Conservation (phyloP, 2,329 filamentous ascomycete species). For the Aureobasidium zeae region DNA sequence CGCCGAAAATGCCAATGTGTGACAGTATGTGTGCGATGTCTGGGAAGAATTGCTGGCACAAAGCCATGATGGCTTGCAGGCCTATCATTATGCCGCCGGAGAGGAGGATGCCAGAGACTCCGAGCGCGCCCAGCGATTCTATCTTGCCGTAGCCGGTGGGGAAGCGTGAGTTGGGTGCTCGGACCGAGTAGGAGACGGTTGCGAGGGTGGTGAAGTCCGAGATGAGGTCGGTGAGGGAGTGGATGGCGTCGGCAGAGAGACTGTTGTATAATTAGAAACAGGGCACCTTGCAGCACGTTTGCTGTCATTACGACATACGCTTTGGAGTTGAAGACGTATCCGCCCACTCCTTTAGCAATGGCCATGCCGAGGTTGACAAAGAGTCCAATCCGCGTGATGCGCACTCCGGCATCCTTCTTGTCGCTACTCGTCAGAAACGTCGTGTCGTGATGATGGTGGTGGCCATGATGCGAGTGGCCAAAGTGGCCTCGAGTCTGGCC, state of each 20-base stretch:
- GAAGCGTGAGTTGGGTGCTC: conserved; percentile 72
- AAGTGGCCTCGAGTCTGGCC: conserved; percentile 25
- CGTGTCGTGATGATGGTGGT: conserved; percentile 76
- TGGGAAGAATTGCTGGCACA: conserved; percentile 41
- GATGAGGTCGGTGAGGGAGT: conserved; percentile 88
- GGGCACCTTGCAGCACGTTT: neutral
- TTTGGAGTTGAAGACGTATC: conserved; percentile 91
- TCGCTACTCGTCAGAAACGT: conserved; percentile 70
- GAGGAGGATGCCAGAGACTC: conserved; percentile 84
- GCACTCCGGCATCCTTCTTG: conserved; percentile 85
- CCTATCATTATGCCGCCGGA: conserved; percentile 90
- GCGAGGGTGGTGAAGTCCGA: conserved; percentile 90
- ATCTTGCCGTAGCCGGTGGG: conserved; percentile 93
- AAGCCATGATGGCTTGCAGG: conserved; percentile 52
- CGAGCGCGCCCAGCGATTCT: conserved; percentile 88
- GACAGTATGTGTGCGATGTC: conserved; percentile 36
- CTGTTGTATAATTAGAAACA: too few species aligned
- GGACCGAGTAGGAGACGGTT: conserved; percentile 88
- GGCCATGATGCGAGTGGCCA: conserved; percentile 42
- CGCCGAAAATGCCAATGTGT: conserved; percentile 36
- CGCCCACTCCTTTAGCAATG: conserved; percentile 81
- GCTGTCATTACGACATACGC: conserved; percentile 25
- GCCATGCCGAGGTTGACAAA: conserved; percentile 92
- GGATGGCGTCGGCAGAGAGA: conserved; percentile 70
- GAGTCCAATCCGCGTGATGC: conserved; percentile 82